Conservation (phyloP, 345 rosid genomes). For the Murraya paniculata region DNA sequence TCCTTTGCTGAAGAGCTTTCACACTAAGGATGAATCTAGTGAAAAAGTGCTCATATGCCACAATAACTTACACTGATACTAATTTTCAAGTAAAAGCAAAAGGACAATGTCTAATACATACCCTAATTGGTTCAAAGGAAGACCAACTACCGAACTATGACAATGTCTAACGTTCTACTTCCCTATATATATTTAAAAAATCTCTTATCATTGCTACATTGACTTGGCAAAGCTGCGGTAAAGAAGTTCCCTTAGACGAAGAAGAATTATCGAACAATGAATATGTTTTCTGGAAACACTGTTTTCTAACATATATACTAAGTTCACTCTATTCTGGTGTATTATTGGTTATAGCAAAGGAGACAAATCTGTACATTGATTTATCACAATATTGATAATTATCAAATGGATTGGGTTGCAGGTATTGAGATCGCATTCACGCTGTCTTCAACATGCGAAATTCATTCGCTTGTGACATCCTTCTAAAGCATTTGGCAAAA, state of each 20-base stretch:
- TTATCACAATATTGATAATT: neutral
- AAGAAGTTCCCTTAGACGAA: too few species aligned
- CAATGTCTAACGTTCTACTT: neutral
- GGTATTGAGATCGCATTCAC: neutral
- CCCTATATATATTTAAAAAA: neutral
- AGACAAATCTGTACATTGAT: neutral
- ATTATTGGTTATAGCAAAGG: too few species aligned
- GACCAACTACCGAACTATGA: neutral
- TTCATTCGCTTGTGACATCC: neutral
- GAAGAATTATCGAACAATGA: neutral
- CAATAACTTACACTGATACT: neutral
- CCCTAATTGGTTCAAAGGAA: neutral
- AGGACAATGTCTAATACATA: too few species aligned
- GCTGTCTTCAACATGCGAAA: neutral
- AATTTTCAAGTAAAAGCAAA: too few species aligned
- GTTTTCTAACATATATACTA: too few species aligned
- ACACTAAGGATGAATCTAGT: neutral
- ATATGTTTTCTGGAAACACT: neutral
- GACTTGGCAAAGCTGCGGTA: too few species aligned
- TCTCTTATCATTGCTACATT: neutral
- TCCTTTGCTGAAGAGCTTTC: neutral
- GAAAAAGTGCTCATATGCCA: neutral
- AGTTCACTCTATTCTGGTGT: neutral
- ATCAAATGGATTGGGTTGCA: neutral
- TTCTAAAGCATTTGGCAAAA: neutral